Conservation (phyloP, 129 eudicot genomes). For the Helichrysum umbraculigerum region DNA sequence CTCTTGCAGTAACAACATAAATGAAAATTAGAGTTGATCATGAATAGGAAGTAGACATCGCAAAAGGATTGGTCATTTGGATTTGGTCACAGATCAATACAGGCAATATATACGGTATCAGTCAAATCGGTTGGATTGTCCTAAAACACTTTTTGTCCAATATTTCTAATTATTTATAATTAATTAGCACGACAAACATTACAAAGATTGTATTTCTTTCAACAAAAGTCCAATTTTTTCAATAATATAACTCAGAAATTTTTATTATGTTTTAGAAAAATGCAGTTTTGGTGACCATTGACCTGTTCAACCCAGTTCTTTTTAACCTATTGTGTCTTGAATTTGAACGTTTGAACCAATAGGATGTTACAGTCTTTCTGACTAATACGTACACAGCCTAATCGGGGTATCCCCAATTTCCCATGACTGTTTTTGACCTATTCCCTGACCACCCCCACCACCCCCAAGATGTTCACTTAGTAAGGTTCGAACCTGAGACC, state of each 20-base stretch:
- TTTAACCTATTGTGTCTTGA: not conserved
- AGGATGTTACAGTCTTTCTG: too few relatives aligned
- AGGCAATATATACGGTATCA: not conserved
- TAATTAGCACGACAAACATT: not conserved
- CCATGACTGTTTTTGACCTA: too few relatives aligned
- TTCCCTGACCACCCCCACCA: too few relatives aligned
- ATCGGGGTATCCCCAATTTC: too few relatives aligned
- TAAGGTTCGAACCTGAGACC: too few relatives aligned
- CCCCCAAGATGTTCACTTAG: too few relatives aligned
- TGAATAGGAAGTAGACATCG: not conserved
- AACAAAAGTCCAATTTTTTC: not conserved
- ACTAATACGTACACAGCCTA: too few relatives aligned
- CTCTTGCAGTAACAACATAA: slow-evolving; percentile 40
- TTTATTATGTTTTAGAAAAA: not conserved
- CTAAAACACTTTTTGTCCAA: not conserved
- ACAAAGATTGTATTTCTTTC: not conserved
- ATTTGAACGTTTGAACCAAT: not conserved
- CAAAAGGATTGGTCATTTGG: not conserved
- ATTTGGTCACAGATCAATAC: too few relatives aligned
- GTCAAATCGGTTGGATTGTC: not conserved
- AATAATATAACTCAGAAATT: not conserved
- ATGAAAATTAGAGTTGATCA: slow-evolving; percentile 3
- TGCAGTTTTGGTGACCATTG: not conserved
- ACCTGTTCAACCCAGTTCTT: not conserved
- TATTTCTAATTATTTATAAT: too few relatives aligned